Evolutionary conservation across 768 basidiomycete genomes (phyloP).

Genomic region (Trametopsis cervina): DNA sequence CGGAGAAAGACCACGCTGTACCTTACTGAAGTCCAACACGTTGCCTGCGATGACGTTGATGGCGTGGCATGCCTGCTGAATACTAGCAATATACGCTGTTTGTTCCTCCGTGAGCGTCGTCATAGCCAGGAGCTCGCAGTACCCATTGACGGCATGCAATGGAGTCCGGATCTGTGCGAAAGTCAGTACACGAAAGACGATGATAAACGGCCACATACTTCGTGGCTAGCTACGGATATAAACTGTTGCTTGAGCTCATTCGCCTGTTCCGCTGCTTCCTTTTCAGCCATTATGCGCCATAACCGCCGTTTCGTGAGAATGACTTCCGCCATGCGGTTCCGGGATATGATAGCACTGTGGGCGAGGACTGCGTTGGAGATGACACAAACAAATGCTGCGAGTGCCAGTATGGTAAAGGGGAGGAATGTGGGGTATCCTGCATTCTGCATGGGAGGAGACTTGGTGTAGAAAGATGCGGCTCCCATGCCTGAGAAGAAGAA

Average conservation of each 20-base stretch:
- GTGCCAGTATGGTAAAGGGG: constrained; percentile 16
- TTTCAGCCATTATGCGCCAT: constrained; percentile 26
- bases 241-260: constrained; percentile 26
- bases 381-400: constrained; percentile 21
- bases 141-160: constrained; percentile 24
- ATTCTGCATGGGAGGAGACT: constrained; percentile 13
- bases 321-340: constrained; percentile 24
- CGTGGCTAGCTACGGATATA: constrained; percentile 24
- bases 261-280: constrained; percentile 25
- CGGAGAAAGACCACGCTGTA: constrained; percentile 2
- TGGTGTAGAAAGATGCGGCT: constrained; percentile 23
- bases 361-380: constrained; percentile 22
- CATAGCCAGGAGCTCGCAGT: constrained; percentile 22
- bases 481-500: constrained; percentile 19
- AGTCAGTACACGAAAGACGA: neutral
- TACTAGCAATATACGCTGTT: constrained; percentile 20
- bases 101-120: constrained; percentile 22
- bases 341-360: constrained; percentile 19
- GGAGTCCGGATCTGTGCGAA: constrained; percentile 20
- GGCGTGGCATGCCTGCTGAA: constrained; percentile 25
- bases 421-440: constrained; percentile 22
- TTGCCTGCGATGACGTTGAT: constrained; percentile 26
- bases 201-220: constrained; percentile 9
- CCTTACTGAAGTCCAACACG: constrained; percentile 25
- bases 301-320: constrained; percentile 21